Conservation (phyloP, 2,329 filamentous ascomycete genomes). For the Fusarium pseudoanthophilum region DNA sequence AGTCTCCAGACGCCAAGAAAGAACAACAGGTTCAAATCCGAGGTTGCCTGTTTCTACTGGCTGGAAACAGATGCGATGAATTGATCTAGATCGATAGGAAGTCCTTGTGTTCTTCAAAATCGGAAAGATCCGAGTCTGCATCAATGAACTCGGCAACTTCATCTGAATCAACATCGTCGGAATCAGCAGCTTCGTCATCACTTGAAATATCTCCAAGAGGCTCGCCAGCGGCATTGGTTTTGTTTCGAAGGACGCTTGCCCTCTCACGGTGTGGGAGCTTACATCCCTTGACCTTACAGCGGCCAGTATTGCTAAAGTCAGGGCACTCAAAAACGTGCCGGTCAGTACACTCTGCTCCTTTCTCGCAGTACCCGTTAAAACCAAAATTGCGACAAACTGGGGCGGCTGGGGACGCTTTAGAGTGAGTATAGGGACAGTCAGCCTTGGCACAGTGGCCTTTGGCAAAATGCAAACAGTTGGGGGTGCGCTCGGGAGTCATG, state of each 20-base stretch:
- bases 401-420: conserved; percentile 78
- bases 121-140: conserved; percentile 63
- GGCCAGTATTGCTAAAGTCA: conserved; percentile 90
- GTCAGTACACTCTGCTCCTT: conserved; percentile 79
- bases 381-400: conserved; percentile 88
- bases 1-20: conserved; percentile 32
- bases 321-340: conserved; percentile 95
- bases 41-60: not conserved
- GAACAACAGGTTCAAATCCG: conserved; percentile 26
- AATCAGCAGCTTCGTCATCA: conserved; percentile 77
- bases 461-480: conserved; percentile 89
- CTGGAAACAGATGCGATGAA: conserved; percentile 2
- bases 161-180: conserved; percentile 84
- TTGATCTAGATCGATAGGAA: conserved; percentile 60
- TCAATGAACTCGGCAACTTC: conserved; percentile 74
- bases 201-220: conserved; percentile 78
- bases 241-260: conserved; percentile 80
- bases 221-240: conserved; percentile 65
- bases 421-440: conserved; percentile 88
- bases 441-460: conserved; percentile 89
- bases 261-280: conserved; percentile 88
- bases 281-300: conserved; percentile 84
- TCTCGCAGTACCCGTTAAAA: conserved; percentile 87
- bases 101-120: conserved; percentile 68
- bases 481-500: conserved; percentile 82